phyloP scores from a whole-genome alignment of 2,329 filamentous ascomycete genomes.

The Shiraia bambusicola region DNA sequence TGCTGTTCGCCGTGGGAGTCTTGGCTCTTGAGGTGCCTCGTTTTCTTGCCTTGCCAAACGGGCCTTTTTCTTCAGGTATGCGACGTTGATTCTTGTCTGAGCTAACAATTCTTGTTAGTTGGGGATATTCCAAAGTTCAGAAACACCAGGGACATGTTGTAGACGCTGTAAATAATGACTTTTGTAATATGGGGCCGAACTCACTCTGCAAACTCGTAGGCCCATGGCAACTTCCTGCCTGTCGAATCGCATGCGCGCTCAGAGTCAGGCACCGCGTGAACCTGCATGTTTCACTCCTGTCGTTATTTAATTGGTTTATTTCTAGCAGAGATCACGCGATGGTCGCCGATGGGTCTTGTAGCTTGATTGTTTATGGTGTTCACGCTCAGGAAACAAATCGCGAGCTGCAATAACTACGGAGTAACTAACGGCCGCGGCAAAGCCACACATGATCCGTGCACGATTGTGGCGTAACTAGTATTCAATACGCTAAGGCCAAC shows the following conservation, averaged over 20 bases:
- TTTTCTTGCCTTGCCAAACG: conserved; percentile 58
- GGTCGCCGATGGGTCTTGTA: conserved; percentile 2
- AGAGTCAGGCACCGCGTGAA: conserved; percentile 64
- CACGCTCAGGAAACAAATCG: conserved; percentile 22
- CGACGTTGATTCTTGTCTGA: conserved; percentile 52
- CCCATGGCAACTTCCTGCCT: conserved; percentile 64
- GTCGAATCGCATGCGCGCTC: conserved; percentile 62
- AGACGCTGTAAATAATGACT: not conserved
- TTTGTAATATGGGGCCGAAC: conserved; percentile 24
- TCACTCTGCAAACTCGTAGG: conserved; percentile 63
- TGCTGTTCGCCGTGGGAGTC: conserved; percentile 60
- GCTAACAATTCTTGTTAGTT: conserved; percentile 25
- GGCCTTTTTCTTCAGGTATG: conserved; percentile 61
- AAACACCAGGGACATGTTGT: no score
- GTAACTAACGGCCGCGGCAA: conserved; percentile 20
- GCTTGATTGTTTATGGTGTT: conserved; percentile 32
- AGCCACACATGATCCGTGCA: conserved; percentile 30
- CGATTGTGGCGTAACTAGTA: conserved; percentile 19
- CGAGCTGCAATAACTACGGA: conserved; percentile 4
- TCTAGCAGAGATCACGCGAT: conserved; percentile 3
- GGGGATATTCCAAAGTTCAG: not conserved
- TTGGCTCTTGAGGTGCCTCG: conserved; percentile 53
- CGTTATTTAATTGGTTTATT: conserved; percentile 6
- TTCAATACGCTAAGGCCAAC: no score
- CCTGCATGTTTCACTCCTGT: conserved; percentile 55